phyloP scores from a whole-genome alignment of 441 rosid genomes.

The Pelargonium fulgidum region DNA sequence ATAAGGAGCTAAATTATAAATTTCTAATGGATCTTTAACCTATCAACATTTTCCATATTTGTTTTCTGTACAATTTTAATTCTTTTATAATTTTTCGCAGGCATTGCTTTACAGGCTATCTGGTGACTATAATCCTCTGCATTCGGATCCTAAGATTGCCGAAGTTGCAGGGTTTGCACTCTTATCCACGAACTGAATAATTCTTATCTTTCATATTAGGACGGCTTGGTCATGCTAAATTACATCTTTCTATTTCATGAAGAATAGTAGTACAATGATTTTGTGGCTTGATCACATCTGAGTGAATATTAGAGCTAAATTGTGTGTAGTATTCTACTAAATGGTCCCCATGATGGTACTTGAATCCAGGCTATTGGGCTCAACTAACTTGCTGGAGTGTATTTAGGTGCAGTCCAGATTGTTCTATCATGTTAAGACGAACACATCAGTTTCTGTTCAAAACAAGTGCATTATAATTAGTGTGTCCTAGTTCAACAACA shows the following conservation, averaged over 20 bases:
- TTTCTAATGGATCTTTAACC: too few species aligned
- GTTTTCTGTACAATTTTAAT: slow-evolving; percentile 18
- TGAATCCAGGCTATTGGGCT: neutral
- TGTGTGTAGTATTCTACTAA: neutral
- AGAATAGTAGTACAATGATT: neutral
- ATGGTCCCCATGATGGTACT: neutral
- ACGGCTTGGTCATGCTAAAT: neutral
- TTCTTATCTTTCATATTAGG: slow-evolving; percentile 2
- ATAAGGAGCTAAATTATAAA: too few species aligned
- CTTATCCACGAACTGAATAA: slow-evolving; percentile 8
- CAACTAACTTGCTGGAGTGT: neutral
- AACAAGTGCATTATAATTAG: neutral
- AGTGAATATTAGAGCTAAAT: neutral
- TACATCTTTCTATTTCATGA: neutral
- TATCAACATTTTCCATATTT: neutral
- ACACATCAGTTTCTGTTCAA: neutral
- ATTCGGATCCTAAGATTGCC: slow-evolving; percentile 76
- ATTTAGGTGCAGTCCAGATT: neutral
- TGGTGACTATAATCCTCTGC: slow-evolving; percentile 93
- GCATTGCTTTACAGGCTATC: slow-evolving; percentile 87
- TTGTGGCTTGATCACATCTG: neutral
- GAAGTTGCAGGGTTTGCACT: slow-evolving; percentile 66
- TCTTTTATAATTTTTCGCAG: slow-evolving; percentile 37
- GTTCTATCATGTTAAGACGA: neutral
- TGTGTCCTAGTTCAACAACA: neutral